Evolutionary conservation across 768 basidiomycete genomes (phyloP).

Genomic region (Tricholoma matsutake): DNA sequence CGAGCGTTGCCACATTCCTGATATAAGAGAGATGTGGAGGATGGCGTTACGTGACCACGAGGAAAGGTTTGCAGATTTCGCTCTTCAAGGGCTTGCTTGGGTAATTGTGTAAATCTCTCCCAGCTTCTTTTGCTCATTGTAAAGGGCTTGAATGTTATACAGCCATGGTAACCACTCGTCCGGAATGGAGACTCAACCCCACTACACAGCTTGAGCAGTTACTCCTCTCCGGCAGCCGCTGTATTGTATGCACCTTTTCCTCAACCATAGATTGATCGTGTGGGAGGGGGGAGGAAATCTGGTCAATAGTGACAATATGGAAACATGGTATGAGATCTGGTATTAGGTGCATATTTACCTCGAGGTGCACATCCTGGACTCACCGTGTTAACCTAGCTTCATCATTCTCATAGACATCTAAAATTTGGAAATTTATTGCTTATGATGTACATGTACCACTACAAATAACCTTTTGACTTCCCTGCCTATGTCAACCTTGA

Average conservation of each 20-base stretch:
- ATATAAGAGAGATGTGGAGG: neutral
- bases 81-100: neutral
- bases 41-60: neutral
- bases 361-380: no score
- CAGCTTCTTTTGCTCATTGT: neutral
- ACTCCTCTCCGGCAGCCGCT: neutral
- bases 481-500: no score
- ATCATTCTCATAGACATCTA: neutral
- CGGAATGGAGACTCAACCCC: neutral
- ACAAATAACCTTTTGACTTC: neutral
- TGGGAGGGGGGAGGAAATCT: neutral
- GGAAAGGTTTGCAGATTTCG: neutral
- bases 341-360: no score
- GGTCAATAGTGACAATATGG: neutral
- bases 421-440: neutral
- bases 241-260: neutral
- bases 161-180: neutral
- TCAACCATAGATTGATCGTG: neutral
- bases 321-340: neutral
- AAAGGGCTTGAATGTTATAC: neutral
- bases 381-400: neutral
- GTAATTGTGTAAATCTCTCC: neutral
- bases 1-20: neutral
- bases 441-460: neutral
- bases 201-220: neutral